Conservation (phyloP, 768 basidiomycete genomes). For the Pulveroboletus sp. region DNA sequence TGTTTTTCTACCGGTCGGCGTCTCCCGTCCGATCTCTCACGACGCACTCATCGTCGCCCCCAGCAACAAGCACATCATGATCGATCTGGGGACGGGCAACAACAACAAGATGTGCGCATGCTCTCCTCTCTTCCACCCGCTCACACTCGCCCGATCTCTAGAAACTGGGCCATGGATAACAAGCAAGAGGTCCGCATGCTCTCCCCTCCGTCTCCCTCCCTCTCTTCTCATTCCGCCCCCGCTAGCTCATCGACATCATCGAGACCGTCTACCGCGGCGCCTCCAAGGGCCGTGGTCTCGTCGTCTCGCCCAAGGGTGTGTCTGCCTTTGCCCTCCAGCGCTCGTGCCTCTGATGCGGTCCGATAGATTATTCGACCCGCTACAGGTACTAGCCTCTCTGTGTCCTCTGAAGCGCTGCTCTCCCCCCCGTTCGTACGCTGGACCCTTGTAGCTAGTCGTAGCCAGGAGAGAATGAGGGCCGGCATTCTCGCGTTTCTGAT, state of each 20-base stretch:
- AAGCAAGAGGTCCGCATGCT: slow-evolving; percentile 78
- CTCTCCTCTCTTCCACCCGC: background rate
- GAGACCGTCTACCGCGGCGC: slow-evolving; percentile 98
- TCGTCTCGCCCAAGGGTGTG: slow-evolving; percentile 92
- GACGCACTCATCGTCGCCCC: slow-evolving; percentile 3
- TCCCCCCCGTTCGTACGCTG: background rate
- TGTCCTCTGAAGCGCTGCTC: background rate
- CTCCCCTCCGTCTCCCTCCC: background rate
- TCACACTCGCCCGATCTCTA: slow-evolving; percentile 26
- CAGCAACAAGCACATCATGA: slow-evolving; percentile 99
- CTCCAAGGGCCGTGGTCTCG: slow-evolving; percentile 95
- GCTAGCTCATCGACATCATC: slow-evolving; percentile 91
- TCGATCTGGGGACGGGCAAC: slow-evolving; percentile 98
- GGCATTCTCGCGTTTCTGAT: slow-evolving; percentile 26
- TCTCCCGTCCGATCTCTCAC: background rate
- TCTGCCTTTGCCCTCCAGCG: background rate
- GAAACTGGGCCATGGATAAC: slow-evolving; percentile 99
- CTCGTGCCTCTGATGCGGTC: background rate
- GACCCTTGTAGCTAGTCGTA: no score
- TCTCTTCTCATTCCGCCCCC: background rate
- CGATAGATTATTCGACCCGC: slow-evolving; percentile 73
- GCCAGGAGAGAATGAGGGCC: slow-evolving; percentile 16
- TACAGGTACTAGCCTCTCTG: slow-evolving; percentile 53
- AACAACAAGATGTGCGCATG: slow-evolving; percentile 93
- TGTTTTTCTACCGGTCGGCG: slow-evolving; percentile 95